Evolutionary conservation across 2,329 filamentous ascomycete species (phyloP).

Genomic region (Fusarium tjaetaba): DNA sequence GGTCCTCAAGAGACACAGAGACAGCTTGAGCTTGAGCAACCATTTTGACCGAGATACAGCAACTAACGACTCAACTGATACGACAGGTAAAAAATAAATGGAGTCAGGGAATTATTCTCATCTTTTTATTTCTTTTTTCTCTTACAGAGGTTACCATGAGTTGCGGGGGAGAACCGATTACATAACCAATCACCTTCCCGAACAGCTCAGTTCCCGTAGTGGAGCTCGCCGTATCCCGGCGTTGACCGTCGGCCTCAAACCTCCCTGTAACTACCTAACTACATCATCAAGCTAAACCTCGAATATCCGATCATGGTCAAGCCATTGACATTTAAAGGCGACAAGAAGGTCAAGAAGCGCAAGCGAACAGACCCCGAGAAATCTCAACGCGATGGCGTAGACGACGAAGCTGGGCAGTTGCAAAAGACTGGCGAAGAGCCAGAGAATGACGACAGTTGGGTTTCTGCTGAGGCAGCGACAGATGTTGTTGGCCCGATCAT

Average conservation of each 20-base stretch:
- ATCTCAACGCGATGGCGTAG: slow-evolving; percentile 43
- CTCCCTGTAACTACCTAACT: background rate
- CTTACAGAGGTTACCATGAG: slow-evolving; percentile 8
- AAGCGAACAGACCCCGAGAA: slow-evolving; percentile 73
- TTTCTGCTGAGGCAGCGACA: slow-evolving; percentile 77
- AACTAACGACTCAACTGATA: background rate
- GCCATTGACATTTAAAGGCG: slow-evolving; percentile 93
- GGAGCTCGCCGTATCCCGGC: slow-evolving; percentile 50
- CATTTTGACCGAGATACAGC: slow-evolving; percentile 47
- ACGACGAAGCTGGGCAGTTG: slow-evolving; percentile 29
- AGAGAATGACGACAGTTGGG: slow-evolving; percentile 86
- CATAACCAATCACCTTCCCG: slow-evolving; percentile 38
- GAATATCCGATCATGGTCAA: slow-evolving; percentile 74
- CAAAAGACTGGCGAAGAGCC: slow-evolving; percentile 47
- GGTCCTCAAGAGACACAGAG: slow-evolving; percentile 69
- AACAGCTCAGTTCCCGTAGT: slow-evolving; percentile 21
- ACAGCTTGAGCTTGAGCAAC: slow-evolving; percentile 63
- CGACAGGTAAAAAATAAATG: background rate
- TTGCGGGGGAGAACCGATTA: slow-evolving; percentile 38
- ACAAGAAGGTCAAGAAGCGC: slow-evolving; percentile 93
- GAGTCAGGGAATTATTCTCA: background rate
- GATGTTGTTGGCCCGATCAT: slow-evolving; percentile 87
- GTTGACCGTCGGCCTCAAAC: slow-evolving; percentile 16
- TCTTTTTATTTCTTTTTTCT: slow-evolving; percentile 13
- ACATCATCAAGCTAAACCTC: slow-evolving; percentile 1